Evolutionary conservation across 2,329 filamentous ascomycete species (phyloP), one percentile per base, ranked within the genome.

Genomic region (Ciborinia camelliae): DNA sequence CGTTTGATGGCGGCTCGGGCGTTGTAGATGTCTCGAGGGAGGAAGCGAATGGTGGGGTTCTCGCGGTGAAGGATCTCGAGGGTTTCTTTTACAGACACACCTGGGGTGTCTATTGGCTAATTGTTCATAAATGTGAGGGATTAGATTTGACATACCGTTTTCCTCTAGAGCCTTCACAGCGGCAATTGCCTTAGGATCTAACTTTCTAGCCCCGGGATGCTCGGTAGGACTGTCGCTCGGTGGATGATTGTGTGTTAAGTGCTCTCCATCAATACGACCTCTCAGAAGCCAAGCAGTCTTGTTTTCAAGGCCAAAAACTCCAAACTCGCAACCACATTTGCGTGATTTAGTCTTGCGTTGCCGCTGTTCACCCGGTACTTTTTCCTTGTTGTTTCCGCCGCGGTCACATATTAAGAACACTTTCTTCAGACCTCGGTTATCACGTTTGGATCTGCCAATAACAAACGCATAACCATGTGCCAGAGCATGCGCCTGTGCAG

Each of bases 281-380:
- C 86, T 81, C 65, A 89, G 83, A 0, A 85, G 85, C 86, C 86
- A 89, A 69, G 88, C 85, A 0, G 85, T 87, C 66, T 86, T 80
- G 71, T 88, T 85, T 74, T 89, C 86, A 47, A 89, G 86, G 63
- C 86, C 86, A 68, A 88, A 89, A 74, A 89, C 88, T n/a, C 86
- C 86, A 73, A 89, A 89, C 37, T 85, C 84, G 68, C 86, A 89
- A 70, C 88, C 86, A 71, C 86, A 88, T 71, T 89, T 89, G 53
- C 86, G 81, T n/a, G 86, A 88, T 10, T 86, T 87, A 0, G 86
- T 89, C 75, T 88, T 88, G 64, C 86, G 82, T 67, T 83, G 81
- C 28, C 73, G 71, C 48, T 74, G 71, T 62, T 76, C 74, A 26
- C 72, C 74, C 0, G 73, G 72, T 0, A 75, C 68, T 55, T 75